Base-by-base conservation (phyloP, 2,329 filamentous ascomycete genomes). In the Pestalotiopsis sp. region DNA sequence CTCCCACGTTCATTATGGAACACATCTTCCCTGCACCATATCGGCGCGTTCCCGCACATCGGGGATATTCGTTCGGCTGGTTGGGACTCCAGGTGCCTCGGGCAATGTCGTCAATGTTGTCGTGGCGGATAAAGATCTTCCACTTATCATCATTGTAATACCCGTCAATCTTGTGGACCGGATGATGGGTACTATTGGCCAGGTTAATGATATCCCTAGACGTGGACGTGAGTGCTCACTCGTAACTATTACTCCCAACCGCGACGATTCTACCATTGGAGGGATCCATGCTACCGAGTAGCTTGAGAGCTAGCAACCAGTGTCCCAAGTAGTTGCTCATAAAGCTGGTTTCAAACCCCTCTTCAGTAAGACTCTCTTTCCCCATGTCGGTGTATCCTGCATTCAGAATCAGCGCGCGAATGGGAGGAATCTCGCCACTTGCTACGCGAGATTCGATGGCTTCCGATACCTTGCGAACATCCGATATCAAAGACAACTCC, bases 281-380 rank as follows among this genome's bases (percentile, higher is more conserved):
- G 66, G 72, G 75, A 69, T 81, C 78, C 74, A 81, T 75, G 65
- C 78, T 80, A 69, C 75, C 71, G 2, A 81, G 70, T 38, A 80
- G 68, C n/a, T 80, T 60, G 27, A 80, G 45, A 7, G 75, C 75
- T 12, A 80, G 70, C 4, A 80, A 71, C 66, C 74, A 80, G 62
- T 80, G 77, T 1, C 70, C 70, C 2, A 81, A 73, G 65, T 79
- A 79, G 67, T 79, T 80, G 20, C 70, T 69, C 63, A 74, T 71
- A 56, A 80, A 80, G 4, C 74, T 75, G 65, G 72, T 75, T 57
- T 80, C 79, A 49, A 78, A 77, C 1, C 79, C 45, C 17, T 20
- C 17, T 52, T 52, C 76, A 78, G 52, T 74, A 77, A 4, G 72
- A 74, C 45, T 78, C 75, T 2, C 68, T 73, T 4, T 64, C 67